Conservation (phyloP, 768 basidiomycete species). For the Sarcomyxa edulis region DNA sequence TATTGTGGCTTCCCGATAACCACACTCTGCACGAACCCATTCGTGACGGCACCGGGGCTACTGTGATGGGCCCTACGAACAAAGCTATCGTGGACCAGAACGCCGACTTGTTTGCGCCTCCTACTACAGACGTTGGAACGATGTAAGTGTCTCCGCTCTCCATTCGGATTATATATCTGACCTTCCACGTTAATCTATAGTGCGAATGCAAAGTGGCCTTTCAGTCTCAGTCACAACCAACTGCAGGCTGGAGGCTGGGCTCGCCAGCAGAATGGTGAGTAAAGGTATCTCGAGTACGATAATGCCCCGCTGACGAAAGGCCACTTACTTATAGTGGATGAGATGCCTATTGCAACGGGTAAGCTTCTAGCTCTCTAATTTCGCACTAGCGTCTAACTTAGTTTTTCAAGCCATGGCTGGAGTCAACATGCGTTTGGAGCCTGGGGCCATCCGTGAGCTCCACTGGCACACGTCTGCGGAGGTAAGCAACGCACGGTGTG, state of each 20-base stretch:
- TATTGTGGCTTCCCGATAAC: conserved; percentile 26
- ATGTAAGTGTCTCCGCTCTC: conserved; percentile 36
- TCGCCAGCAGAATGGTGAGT: conserved; percentile 34
- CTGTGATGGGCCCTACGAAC: conserved; percentile 38
- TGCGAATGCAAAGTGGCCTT: conserved; percentile 52
- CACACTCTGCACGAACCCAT: conserved; percentile 25
- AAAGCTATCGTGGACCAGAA: conserved; percentile 33
- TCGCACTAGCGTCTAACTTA: too few species aligned
- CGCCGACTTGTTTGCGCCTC: conserved; percentile 38
- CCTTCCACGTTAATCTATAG: too few species aligned
- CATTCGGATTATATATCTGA: too few species aligned
- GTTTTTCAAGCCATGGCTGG: too few species aligned
- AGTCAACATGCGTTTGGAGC: conserved; percentile 47
- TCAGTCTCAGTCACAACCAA: conserved; percentile 50
- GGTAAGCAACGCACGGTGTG: conserved; percentile 15
- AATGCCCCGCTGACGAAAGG: too few species aligned
- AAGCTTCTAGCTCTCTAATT: too few species aligned
- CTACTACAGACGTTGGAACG: conserved; percentile 37
- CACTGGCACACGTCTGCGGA: conserved; percentile 51
- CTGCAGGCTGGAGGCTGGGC: conserved; percentile 58
- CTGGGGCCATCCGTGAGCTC: conserved; percentile 47
- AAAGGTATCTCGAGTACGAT: too few species aligned
- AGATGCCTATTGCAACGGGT: conserved; percentile 47
- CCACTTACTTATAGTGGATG: conserved; percentile 22
- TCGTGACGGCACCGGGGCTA: conserved; percentile 33